Evolutionary conservation across 192 early-diverging fungal genomes (phyloP), one percentile per base, ranked within the genome.

Genomic region (Backusella circina): DNA sequence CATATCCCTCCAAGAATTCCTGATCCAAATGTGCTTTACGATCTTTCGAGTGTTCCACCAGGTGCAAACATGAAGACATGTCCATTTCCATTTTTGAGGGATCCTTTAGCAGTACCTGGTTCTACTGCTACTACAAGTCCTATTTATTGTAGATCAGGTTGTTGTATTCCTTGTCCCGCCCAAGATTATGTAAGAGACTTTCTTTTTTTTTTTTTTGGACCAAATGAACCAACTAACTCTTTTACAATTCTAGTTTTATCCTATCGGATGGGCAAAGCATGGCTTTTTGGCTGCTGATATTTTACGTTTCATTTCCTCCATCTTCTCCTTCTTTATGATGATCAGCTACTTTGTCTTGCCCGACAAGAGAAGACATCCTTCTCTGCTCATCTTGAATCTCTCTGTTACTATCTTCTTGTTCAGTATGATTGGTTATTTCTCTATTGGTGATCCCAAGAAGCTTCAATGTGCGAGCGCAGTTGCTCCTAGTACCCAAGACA

Each of bases 121-220:
- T 37, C 54, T 10, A 73, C 47, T 30, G 72, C 67, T 1, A 72
- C 79, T 1, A 37, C 79, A 18, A 82, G 73, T 61, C 12, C 41
- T 5, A 54, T 61, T 13, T 80, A 73, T 41, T 88, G 87, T 47
- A 69, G 71, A 50, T 71, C 73, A 38, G 86, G 86, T 64, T 88
- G 87, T 38, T 88, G 87, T 76, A 44, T 88, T 35, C 87, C 87
- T 33, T 88, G 87, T 64, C 87, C 87, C 1, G 80, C 79, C 6
- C 83, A 84, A 73, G 80, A 88, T 66, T 71, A 68, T 39, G 75
- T 77, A 77, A 61, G 57, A 2, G 32, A 28, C 0, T n/a, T 21
- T 6, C 30, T 23, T 37, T 6, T 1, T n/a, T 21, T 6, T 41
- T 23, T 37, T 6, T 47, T 23, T 21, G 16, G 5, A 30, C 26